Evolutionary conservation across 805 yeast species (phyloP).

Genomic region (Wickerhamomyces xylosicus): DNA sequence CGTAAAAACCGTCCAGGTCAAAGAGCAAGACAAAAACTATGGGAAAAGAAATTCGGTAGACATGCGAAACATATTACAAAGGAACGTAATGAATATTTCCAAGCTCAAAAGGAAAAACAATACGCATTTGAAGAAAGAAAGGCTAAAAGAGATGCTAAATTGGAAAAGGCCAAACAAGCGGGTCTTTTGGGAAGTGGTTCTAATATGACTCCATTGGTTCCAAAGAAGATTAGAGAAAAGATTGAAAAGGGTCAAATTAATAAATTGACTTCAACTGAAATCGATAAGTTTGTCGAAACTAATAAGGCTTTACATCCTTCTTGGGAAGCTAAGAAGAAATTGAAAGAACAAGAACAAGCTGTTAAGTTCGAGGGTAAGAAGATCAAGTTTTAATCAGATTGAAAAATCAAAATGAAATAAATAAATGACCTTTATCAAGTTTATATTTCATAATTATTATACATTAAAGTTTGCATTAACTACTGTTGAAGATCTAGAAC

Average conservation of each 20-base stretch:
- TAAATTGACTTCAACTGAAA: constrained; percentile 7
- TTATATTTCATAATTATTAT: no score
- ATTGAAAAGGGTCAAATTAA: constrained; percentile 2
- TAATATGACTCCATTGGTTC: constrained; percentile 27
- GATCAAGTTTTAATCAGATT: constrained; percentile 48
- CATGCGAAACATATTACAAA: constrained; percentile 75
- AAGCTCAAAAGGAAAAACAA: constrained; percentile 50
- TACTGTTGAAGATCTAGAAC: no score
- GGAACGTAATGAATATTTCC: constrained; percentile 42
- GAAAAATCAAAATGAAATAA: no score
- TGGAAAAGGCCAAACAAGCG: constrained; percentile 29
- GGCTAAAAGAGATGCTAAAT: constrained; percentile 41
- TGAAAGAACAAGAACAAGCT: constrained; percentile 53
- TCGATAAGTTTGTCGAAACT: neutral
- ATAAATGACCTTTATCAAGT: no score
- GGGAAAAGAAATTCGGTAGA: constrained; percentile 85
- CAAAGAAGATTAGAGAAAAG: constrained; percentile 1
- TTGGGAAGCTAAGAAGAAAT: constrained; percentile 84
- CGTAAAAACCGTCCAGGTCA: constrained; percentile 94
- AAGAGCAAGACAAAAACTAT: constrained; percentile 90
- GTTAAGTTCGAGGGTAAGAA: constrained; percentile 79
- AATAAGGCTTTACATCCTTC: constrained; percentile 70
- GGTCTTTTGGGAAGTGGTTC: constrained; percentile 32
- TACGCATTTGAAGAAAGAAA: constrained; percentile 65
- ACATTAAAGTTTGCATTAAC: no score